Conservation (phyloP, 2,329 filamentous ascomycete species). For the Fusarium nodosum region DNA sequence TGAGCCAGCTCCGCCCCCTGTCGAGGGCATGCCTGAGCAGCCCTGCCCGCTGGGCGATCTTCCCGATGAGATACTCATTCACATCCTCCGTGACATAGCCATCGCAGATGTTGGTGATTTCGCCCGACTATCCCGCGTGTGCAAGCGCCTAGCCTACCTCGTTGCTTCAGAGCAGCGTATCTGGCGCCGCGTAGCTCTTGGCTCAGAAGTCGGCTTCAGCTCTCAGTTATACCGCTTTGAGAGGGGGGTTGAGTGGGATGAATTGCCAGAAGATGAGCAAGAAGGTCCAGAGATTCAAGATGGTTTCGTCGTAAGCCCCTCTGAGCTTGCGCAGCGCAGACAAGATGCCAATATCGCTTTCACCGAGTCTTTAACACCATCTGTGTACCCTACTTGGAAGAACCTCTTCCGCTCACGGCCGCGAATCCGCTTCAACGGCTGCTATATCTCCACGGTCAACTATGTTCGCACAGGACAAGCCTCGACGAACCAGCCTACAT, state of each 20-base stretch:
- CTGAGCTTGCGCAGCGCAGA: conserved; percentile 55
- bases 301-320: conserved; percentile 53
- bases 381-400: conserved; percentile 68
- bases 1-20: conserved; percentile 72
- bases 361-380: conserved; percentile 60
- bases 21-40: conserved; percentile 78
- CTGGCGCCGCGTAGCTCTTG: conserved; percentile 83
- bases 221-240: conserved; percentile 87
- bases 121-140: conserved; percentile 81
- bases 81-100: conserved; percentile 81
- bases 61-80: conserved; percentile 86
- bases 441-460: conserved; percentile 97
- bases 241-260: conserved; percentile 69
- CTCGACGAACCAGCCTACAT: conserved; percentile 77
- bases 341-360: conserved; percentile 53
- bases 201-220: conserved; percentile 79
- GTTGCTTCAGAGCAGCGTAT: conserved; percentile 86
- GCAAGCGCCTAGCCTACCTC: conserved; percentile 88
- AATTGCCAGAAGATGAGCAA: conserved; percentile 56
- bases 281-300: conserved; percentile 52
- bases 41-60: conserved; percentile 84
- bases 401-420: conserved; percentile 85
- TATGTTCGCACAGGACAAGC: conserved; percentile 87
- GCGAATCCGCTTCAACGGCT: conserved; percentile 91
- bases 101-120: conserved; percentile 82